Conservation (phyloP, 208 protist species). For the Angomonas deanei region DNA sequence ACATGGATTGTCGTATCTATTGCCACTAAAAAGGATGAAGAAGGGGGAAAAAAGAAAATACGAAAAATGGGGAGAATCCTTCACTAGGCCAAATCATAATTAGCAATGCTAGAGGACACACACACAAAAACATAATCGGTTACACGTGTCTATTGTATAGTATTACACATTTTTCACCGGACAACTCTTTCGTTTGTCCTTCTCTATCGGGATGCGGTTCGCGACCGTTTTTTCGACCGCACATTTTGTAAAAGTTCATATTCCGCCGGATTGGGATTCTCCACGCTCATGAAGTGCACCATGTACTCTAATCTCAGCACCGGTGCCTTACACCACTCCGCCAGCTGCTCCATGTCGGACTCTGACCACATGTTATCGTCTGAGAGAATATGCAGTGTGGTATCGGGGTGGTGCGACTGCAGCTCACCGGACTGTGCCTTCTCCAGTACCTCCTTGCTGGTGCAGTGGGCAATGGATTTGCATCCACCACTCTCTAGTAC, state of each 20-base stretch:
- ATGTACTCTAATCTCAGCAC: constrained; percentile 63
- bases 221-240: constrained; percentile 15
- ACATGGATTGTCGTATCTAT: too few relatives aligned
- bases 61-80: neutral
- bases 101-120: too few relatives aligned
- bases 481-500: constrained; percentile 55
- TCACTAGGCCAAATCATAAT: neutral
- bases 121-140: neutral
- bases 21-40: neutral
- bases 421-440: neutral
- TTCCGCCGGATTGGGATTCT: constrained; percentile 14
- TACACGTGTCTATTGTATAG: too few relatives aligned
- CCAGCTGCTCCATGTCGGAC: constrained; percentile 29
- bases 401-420: neutral
- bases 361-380: constrained; percentile 47
- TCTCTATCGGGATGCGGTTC: neutral
- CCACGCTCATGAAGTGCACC: constrained; percentile 47
- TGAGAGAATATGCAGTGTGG: constrained; percentile 28
- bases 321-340: neutral
- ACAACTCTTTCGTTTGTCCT: too few relatives aligned
- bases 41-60: constrained; percentile 4
- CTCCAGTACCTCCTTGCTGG: constrained; percentile 19
- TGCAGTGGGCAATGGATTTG: constrained; percentile 8
- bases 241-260: constrained; percentile 19
- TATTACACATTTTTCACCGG: too few relatives aligned